Percentiles rank a stretch among this genome's conserved stretches.
These are phyloP conservation scores for Trichosanthes cucumerina DNA, from an alignment of 306 rosid species.

Conservation along the genomic window DNA sequence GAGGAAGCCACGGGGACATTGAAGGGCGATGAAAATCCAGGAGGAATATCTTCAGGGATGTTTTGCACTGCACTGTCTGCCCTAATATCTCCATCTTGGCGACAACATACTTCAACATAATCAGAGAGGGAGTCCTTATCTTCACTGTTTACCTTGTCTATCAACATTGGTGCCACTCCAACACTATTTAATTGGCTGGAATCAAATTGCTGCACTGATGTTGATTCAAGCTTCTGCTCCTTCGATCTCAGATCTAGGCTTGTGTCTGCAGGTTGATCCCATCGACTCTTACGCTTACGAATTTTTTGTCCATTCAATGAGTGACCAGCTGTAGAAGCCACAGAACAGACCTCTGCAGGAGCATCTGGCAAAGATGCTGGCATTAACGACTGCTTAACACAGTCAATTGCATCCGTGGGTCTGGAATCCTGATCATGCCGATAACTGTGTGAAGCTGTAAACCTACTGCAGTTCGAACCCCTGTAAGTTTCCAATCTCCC, in stretches of 20 bases:
- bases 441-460: slow-evolving; percentile 29
- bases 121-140: slow-evolving; percentile 7
- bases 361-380: slow-evolving; percentile 28
- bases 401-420: slow-evolving; percentile 47
- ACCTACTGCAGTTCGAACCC: slow-evolving; percentile 44
- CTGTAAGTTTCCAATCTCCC: slow-evolving; percentile 48
- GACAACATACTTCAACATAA: slow-evolving; percentile 12
- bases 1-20: slow-evolving; percentile 20
- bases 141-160: slow-evolving; percentile 10
- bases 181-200: slow-evolving; percentile 13
- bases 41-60: slow-evolving; percentile 66
- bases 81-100: slow-evolving; percentile 25
- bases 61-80: slow-evolving; percentile 30
- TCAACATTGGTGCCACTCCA: slow-evolving; percentile 6
- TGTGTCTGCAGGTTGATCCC: slow-evolving; percentile 90
- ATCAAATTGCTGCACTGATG: slow-evolving; percentile 12
- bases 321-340: slow-evolving; percentile 24
- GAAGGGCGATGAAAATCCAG: slow-evolving; percentile 76
- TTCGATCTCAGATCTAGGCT: slow-evolving; percentile 24
- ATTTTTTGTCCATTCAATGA: slow-evolving; percentile 29
- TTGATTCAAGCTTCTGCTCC: slow-evolving; percentile 32
- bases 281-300: slow-evolving; percentile 92
- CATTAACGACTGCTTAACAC: slow-evolving; percentile 39
- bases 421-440: slow-evolving; percentile 57
- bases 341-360: slow-evolving; percentile 41